Percentiles rank a stretch among this genome's conserved stretches.
Conservation (phyloP, 2,329 filamentous ascomycete genomes). For the Hymenoscyphus fraxineus region DNA sequence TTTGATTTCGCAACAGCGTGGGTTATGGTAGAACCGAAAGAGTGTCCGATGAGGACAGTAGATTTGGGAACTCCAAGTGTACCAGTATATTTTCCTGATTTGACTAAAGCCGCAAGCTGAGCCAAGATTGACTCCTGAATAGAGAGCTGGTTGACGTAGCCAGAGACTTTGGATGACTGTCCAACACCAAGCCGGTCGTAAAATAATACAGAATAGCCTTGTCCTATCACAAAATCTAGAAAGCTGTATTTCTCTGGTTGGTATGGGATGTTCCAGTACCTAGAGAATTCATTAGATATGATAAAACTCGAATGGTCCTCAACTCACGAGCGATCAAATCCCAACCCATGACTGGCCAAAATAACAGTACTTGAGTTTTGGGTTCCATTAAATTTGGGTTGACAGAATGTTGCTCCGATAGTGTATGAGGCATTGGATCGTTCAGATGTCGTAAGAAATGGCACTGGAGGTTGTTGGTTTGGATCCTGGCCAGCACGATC, state of each 20-base stretch:
- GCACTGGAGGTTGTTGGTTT: neutral
- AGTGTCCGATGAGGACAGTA: conserved; percentile 61
- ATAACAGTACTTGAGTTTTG: conserved; percentile 31
- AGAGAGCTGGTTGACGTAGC: conserved; percentile 26
- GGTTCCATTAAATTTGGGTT: neutral
- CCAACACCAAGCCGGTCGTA: conserved; percentile 38
- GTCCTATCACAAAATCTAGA: conserved; percentile 32
- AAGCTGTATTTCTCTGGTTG: conserved; percentile 34
- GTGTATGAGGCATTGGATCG: conserved; percentile 4
- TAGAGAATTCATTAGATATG: conserved; percentile 7
- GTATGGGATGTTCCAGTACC: conserved; percentile 35
- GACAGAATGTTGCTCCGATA: conserved; percentile 8
- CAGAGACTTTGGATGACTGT: conserved; percentile 26
- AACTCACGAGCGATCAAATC: conserved; percentile 31
- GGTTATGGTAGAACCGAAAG: conserved; percentile 56
- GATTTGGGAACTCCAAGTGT: conserved; percentile 32
- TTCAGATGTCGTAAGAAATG: conserved; percentile 5
- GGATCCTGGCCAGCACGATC: neutral
- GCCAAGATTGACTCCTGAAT: conserved; percentile 4
- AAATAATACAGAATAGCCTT: conserved; percentile 36
- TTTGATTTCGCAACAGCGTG: conserved; percentile 50
- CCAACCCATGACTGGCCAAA: conserved; percentile 34
- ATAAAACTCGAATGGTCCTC: neutral
- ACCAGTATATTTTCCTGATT: conserved; percentile 26
- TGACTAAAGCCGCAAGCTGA: conserved; percentile 14